These are phyloP conservation scores for Prunus mira DNA, from an alignment of 306 rosid genomes.

Conservation along the genomic window DNA sequence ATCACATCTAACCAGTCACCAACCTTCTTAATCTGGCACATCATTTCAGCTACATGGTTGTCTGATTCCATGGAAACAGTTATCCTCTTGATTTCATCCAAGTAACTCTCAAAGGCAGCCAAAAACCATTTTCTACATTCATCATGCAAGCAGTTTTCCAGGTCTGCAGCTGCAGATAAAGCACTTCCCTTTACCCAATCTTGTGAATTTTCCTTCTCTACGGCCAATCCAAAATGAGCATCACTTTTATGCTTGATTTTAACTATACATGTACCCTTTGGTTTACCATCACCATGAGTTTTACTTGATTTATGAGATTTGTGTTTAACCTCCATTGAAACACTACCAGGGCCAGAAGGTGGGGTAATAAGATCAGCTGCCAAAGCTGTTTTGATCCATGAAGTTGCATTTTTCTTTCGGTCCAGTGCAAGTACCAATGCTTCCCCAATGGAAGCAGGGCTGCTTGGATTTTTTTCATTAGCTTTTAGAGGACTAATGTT, in stretches of 20 bases:
- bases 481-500: constrained; percentile 13
- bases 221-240: constrained; percentile 10
- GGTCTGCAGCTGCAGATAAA: constrained; percentile 12
- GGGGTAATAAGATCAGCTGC: constrained; percentile 29
- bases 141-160: constrained; percentile 19
- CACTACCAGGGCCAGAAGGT: neutral
- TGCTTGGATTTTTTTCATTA: constrained; percentile 11
- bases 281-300: constrained; percentile 7
- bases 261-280: constrained; percentile 2
- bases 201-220: constrained; percentile 3
- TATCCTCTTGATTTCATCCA: constrained; percentile 31
- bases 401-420: constrained; percentile 29
- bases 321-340: constrained; percentile 7
- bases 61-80: constrained; percentile 21
- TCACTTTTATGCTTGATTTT: constrained; percentile 17
- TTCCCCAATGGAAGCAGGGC: constrained; percentile 5
- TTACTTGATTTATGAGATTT: neutral
- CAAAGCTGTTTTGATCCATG: constrained; percentile 36
- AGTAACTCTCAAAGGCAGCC: constrained; percentile 24
- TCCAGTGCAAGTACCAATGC: constrained; percentile 27
- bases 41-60: constrained; percentile 26
- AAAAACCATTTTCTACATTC: constrained; percentile 37
- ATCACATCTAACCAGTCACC: constrained; percentile 32
- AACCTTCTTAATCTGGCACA: constrained; percentile 38
- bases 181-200: constrained; percentile 30